These are phyloP conservation scores for Taphrina communis DNA, from an alignment of 1,139 yeast species.

Conservation along the genomic window DNA sequence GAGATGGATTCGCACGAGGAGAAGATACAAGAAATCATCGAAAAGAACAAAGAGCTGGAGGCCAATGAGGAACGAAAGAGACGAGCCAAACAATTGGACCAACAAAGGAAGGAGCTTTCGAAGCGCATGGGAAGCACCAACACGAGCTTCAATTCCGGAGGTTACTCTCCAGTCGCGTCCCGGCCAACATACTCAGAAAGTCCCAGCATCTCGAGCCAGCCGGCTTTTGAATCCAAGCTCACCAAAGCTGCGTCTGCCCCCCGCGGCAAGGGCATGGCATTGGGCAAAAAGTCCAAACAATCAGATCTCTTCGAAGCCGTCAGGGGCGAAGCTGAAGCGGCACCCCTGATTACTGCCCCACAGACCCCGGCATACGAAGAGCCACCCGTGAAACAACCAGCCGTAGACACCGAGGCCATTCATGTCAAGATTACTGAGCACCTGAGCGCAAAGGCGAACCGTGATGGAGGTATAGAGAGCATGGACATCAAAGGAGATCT, in stretches of 20 bases:
- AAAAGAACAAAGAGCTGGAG: slow-evolving; percentile 89
- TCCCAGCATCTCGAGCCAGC: slow-evolving; percentile 46
- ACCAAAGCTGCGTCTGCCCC: slow-evolving; percentile 51
- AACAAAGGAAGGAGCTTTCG: slow-evolving; percentile 74
- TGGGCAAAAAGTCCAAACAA: slow-evolving; percentile 66
- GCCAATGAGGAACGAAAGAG: slow-evolving; percentile 97
- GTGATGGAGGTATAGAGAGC: slow-evolving; percentile 78
- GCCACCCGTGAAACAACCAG: slow-evolving; percentile 47
- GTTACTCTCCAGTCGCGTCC: slow-evolving; percentile 43
- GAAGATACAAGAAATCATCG: slow-evolving; percentile 96
- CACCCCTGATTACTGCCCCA: slow-evolving; percentile 50
- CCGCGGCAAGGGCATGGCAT: slow-evolving; percentile 77
- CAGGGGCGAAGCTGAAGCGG: slow-evolving; percentile 53
- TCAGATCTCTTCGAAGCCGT: slow-evolving; percentile 54
- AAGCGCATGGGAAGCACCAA: slow-evolving; percentile 55
- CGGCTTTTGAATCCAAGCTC: slow-evolving; percentile 45
- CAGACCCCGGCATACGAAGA: slow-evolving; percentile 48
- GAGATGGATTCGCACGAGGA: slow-evolving; percentile 99
- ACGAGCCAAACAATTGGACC: slow-evolving; percentile 90
- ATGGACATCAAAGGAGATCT: slow-evolving; percentile 90
- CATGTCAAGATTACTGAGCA: slow-evolving; percentile 79
- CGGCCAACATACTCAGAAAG: slow-evolving; percentile 46
- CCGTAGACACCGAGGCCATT: slow-evolving; percentile 72
- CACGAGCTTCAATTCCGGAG: slow-evolving; percentile 41
- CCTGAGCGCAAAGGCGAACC: slow-evolving; percentile 72